Percentiles rank a stretch among this genome's conserved stretches.
These are phyloP conservation scores for Rhodosporidiobolus odoratus DNA, from an alignment of 768 basidiomycete genomes.

Conservation along the genomic window DNA sequence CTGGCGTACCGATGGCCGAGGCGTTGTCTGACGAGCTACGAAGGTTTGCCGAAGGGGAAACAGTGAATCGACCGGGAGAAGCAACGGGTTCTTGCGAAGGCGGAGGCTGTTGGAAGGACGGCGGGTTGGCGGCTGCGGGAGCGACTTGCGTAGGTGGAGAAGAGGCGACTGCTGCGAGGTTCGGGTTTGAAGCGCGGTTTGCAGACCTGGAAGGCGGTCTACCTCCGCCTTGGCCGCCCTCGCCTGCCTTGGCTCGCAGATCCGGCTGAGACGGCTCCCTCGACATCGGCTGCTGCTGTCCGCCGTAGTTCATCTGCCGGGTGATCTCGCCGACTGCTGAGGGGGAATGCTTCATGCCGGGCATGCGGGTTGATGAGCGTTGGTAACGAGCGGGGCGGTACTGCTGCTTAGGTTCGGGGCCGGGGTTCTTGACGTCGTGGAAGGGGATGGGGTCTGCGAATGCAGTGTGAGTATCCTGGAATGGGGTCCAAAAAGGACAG, in stretches of 20 bases:
- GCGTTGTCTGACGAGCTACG: not conserved
- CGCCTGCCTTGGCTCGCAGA: not conserved
- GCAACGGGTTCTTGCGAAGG: conserved; percentile 11
- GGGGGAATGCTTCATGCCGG: conserved; percentile 32
- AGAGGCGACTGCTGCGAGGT: conserved; percentile 2
- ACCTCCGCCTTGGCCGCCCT: not conserved
- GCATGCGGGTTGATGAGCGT: conserved; percentile 35
- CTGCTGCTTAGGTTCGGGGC: conserved; percentile 44
- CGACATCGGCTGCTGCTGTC: conserved; percentile 3
- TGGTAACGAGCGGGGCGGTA: conserved; percentile 39
- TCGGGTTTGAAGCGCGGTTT: not conserved
- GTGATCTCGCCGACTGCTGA: conserved; percentile 32
- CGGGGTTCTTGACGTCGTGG: conserved; percentile 61
- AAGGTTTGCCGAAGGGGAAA: conserved; percentile 18
- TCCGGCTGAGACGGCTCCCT: not conserved
- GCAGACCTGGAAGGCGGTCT: conserved; percentile 1
- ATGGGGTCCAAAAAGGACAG: not conserved
- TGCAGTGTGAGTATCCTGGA: not conserved
- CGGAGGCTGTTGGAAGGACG: not conserved
- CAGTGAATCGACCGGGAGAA: conserved; percentile 27
- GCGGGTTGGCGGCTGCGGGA: not conserved
- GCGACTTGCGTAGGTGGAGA: not conserved
- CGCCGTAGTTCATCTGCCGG: not conserved
- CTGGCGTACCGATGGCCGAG: not conserved
- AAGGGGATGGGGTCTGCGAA: conserved; percentile 69